These are phyloP conservation scores for Deuterostichococcus epilithicus DNA, from an alignment of 139 green algal genomes.

Conservation along the genomic window DNA sequence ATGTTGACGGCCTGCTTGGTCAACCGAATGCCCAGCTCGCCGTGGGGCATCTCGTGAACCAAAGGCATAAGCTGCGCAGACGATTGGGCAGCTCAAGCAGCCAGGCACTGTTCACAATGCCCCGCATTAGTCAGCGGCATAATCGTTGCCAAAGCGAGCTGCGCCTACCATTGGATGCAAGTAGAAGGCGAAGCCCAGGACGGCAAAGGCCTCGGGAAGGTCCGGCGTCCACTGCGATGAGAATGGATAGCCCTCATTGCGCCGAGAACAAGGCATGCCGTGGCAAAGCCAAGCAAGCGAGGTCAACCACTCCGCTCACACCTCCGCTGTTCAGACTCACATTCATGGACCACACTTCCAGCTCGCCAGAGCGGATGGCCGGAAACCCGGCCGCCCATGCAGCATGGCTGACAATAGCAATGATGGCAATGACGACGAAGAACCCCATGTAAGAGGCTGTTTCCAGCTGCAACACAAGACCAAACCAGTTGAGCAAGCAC, in stretches of 20 bases:
- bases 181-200: conserved; percentile 61
- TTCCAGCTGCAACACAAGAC: conserved; percentile 46
- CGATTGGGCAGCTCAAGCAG: too few relatives aligned
- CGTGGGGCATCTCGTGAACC: conserved; percentile 49
- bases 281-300: too few relatives aligned
- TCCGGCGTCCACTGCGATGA: neutral
- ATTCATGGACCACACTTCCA: conserved; percentile 48
- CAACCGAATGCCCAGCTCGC: conserved; percentile 20
- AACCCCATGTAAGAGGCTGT: conserved; percentile 55
- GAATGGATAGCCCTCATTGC: neutral
- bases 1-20: conserved; percentile 27
- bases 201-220: conserved; percentile 38
- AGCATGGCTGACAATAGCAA: conserved; percentile 35
- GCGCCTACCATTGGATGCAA: conserved; percentile 35
- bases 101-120: too few relatives aligned
- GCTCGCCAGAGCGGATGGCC: conserved; percentile 52
- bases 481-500: neutral
- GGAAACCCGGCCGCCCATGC: conserved; percentile 46
- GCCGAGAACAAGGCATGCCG: too few relatives aligned
- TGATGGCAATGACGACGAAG: conserved; percentile 52
- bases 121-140: too few relatives aligned
- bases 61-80: conserved; percentile 37
- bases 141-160: neutral
- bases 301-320: too few relatives aligned
- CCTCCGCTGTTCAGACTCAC: neutral